phyloP scores from a whole-genome alignment of 2,329 filamentous ascomycete species.

The Alternaria dauci region DNA sequence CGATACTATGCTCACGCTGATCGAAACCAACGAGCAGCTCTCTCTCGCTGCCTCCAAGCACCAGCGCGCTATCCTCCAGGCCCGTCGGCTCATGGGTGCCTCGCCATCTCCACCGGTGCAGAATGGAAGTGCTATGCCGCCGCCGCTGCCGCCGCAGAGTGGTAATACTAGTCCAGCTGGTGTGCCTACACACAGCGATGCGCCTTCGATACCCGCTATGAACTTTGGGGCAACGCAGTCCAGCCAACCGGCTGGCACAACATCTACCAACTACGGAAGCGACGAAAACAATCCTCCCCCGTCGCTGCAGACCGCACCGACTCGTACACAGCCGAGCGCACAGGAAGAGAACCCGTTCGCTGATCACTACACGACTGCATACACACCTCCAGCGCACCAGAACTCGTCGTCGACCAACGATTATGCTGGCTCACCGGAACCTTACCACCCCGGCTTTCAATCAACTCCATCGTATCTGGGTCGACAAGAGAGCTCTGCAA shows the following conservation, averaged over 20 bases:
- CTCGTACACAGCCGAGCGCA: slow-evolving; percentile 21
- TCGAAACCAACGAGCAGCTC: slow-evolving; percentile 93
- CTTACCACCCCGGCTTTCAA: slow-evolving; percentile 48
- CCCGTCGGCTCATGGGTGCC: slow-evolving; percentile 57
- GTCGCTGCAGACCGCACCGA: slow-evolving; percentile 39
- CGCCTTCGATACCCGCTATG: slow-evolving; percentile 31
- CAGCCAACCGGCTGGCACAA: slow-evolving; percentile 6
- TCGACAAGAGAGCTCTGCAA: slow-evolving; percentile 54
- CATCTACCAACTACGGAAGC: slow-evolving; percentile 22
- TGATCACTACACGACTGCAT: slow-evolving; percentile 51
- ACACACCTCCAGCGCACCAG: slow-evolving; percentile 33
- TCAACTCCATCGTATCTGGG: slow-evolving; percentile 55
- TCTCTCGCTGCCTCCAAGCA: slow-evolving; percentile 83
- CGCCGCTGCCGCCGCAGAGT: neutral
- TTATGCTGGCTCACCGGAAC: slow-evolving; percentile 32
- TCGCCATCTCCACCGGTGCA: slow-evolving; percentile 31
- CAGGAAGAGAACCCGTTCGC: slow-evolving; percentile 53
- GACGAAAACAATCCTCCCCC: slow-evolving; percentile 36
- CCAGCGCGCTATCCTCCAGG: slow-evolving; percentile 76
- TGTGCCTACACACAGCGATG: slow-evolving; percentile 27
- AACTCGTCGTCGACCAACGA: slow-evolving; percentile 25
- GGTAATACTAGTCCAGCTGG: slow-evolving; percentile 10
- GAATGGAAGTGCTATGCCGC: slow-evolving; percentile 13
- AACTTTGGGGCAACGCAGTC: slow-evolving; percentile 17
- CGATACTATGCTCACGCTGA: slow-evolving; percentile 89